Evolutionary conservation across 1,139 yeast genomes (phyloP), one percentile per base, ranked within the genome.

Genomic region (Kazachstania sp.): DNA sequence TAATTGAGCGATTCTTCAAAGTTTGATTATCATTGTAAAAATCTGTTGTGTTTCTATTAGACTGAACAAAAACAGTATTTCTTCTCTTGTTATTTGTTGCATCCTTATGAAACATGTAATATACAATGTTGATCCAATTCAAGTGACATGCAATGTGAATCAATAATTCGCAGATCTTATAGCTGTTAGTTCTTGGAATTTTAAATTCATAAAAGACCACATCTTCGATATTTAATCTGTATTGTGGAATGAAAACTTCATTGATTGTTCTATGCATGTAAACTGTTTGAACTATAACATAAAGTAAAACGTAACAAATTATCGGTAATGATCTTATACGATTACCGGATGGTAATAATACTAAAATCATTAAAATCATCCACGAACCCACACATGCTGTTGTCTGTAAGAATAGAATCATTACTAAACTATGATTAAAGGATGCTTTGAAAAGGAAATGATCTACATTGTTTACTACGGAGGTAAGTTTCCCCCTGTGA

Each of bases 341-440:
- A 42, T 54, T 56, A 15, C 52, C 54, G 2, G 56, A 45, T 3
- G 63, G 63, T 43, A 61, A 44, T 26, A 62, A 41, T 8, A 58
- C 38, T 31, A 61, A 47, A 6, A 61, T 52, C 42, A 62, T 36
- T 29, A 57, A 54, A 9, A 61, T 43, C 64, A 62, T 61, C 64
- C 65, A 62, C 20, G 58, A 47, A 19, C 61, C 60, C 7, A 54
- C 53, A 46, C 63, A 57, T 23, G 58, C 54, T 2, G 54, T 51
- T 12, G 58, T 53, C 18, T 52, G 47, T 8, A 53, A 44, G 43
- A 60, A 59, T 7, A 57, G 48, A 4, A 57, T 50, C 45, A 60
- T 50, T 7, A 60, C 36, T 19, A 52, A 49, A 29, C 63, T 51
- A 41, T 54, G 46, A 8, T 40, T 39, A 41, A 61, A 62, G 7